These are phyloP conservation scores for Davidsoniella australis DNA, from an alignment of 2,329 filamentous ascomycete species.

Conservation along the genomic window DNA sequence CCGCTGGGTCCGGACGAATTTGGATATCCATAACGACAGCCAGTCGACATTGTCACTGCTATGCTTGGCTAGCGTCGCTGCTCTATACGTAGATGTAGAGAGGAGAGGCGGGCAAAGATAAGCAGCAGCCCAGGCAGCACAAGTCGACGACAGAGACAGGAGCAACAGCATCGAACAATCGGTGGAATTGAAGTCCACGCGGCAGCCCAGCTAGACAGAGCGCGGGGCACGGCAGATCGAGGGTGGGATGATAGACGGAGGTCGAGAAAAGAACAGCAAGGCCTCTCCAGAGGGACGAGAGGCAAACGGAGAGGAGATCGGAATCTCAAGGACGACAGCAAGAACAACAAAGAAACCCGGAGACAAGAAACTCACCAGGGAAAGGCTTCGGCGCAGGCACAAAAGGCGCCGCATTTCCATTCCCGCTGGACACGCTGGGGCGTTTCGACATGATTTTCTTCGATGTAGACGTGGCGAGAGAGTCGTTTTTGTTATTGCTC, in stretches of 20 bases:
- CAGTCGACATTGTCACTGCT: too few relatives aligned
- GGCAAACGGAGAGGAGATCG: neutral
- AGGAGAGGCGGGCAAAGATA: neutral
- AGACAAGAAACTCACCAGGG: conserved; percentile 17
- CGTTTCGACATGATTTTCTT: conserved; percentile 43
- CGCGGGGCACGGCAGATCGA: neutral
- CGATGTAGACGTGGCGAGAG: neutral
- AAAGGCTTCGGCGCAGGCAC: conserved; percentile 5
- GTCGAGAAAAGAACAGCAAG: neutral
- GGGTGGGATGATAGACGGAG: neutral
- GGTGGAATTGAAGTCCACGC: too few relatives aligned
- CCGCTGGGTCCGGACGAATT: too few relatives aligned
- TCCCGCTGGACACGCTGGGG: conserved; percentile 27
- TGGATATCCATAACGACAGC: too few relatives aligned
- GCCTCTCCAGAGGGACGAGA: neutral
- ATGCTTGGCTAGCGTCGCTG: too few relatives aligned
- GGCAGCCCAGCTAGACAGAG: neutral
- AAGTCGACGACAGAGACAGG: too few relatives aligned
- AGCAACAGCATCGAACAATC: too few relatives aligned
- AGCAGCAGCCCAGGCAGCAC: neutral
- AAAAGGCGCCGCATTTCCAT: conserved; percentile 23
- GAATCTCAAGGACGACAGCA: neutral
- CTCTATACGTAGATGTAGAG: too few relatives aligned
- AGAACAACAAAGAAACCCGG: neutral
- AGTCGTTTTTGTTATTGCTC: too few relatives aligned